Conservation (phyloP, 164 flowering plant genomes). For the Vitis vinifera region DNA sequence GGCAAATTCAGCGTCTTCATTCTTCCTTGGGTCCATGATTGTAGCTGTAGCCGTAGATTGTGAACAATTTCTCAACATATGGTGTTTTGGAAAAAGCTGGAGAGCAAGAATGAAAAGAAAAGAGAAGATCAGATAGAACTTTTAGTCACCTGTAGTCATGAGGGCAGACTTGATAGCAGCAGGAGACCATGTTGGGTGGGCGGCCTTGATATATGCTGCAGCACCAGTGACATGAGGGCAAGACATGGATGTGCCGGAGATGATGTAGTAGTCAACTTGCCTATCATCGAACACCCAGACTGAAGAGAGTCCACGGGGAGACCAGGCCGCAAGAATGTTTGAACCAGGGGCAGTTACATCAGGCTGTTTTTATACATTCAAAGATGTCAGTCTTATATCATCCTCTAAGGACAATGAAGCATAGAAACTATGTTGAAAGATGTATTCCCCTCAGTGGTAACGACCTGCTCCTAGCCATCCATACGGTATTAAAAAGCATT, state of each 20-base stretch:
- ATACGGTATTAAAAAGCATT: too few relatives aligned
- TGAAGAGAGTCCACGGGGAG: slow-evolving; percentile 2
- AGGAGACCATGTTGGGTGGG: slow-evolving; percentile 15
- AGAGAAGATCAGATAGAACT: background rate
- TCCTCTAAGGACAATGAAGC: too few relatives aligned
- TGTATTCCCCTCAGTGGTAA: too few relatives aligned
- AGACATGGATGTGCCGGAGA: slow-evolving; percentile 21
- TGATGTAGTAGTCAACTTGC: slow-evolving; percentile 4
- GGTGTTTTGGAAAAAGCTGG: too few relatives aligned
- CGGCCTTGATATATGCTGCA: slow-evolving; percentile 16
- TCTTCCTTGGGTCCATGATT: slow-evolving; percentile 20
- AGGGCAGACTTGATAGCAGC: slow-evolving; percentile 6
- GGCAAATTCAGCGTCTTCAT: slow-evolving; percentile 20
- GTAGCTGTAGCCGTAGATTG: background rate
- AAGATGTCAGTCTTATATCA: too few relatives aligned
- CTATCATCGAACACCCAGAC: background rate
- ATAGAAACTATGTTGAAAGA: too few relatives aligned
- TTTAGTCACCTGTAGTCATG: slow-evolving; percentile 16
- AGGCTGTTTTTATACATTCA: slow-evolving; percentile 10
- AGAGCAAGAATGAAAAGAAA: too few relatives aligned
- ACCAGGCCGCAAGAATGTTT: slow-evolving; percentile 28
- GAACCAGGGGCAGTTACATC: slow-evolving; percentile 30
- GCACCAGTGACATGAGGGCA: slow-evolving; percentile 19
- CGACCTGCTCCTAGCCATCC: too few relatives aligned
- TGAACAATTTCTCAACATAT: too few relatives aligned